Evolutionary conservation across 2,329 filamentous ascomycete species (phyloP).

Genomic region (Aureobasidium sp.): DNA sequence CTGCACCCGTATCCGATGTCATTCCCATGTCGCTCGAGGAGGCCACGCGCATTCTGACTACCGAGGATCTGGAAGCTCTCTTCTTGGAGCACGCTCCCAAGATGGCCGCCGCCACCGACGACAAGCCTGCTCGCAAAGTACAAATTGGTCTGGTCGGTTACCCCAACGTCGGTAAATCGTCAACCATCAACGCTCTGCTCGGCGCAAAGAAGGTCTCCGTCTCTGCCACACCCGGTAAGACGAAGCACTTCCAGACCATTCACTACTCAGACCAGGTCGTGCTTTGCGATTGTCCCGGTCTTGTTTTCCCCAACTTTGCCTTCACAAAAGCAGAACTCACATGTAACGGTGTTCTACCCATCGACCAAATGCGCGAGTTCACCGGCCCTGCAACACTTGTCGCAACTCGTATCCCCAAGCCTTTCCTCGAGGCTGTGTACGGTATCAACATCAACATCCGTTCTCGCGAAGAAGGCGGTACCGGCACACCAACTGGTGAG

Average conservation of each 20-base stretch:
- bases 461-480: slow-evolving; percentile 85
- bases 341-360: slow-evolving; percentile 88
- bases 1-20: slow-evolving; percentile 28
- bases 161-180: slow-evolving; percentile 98
- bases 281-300: slow-evolving; percentile 94
- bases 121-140: slow-evolving; percentile 56
- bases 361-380: slow-evolving; percentile 92
- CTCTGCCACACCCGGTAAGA: slow-evolving; percentile 94
- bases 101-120: slow-evolving; percentile 35
- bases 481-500: slow-evolving; percentile 72
- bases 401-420: slow-evolving; percentile 74
- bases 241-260: slow-evolving; percentile 98
- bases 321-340: slow-evolving; percentile 95
- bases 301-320: slow-evolving; percentile 97
- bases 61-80: slow-evolving; percentile 84
- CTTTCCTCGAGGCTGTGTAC: slow-evolving; percentile 87
- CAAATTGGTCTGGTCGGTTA: slow-evolving; percentile 94
- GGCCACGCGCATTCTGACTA: slow-evolving; percentile 69
- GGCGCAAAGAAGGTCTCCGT: slow-evolving; percentile 98
- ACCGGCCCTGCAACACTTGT: slow-evolving; percentile 80
- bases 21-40: slow-evolving; percentile 35
- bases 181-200: slow-evolving; percentile 97
- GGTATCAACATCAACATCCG: slow-evolving; percentile 81
- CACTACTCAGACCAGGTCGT: slow-evolving; percentile 85
- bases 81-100: slow-evolving; percentile 70